Percentiles rank a stretch among this genome's conserved stretches.
Evolutionary conservation across 345 rosid genomes (phyloP).

Genomic region (Lepidium aucheri): DNA sequence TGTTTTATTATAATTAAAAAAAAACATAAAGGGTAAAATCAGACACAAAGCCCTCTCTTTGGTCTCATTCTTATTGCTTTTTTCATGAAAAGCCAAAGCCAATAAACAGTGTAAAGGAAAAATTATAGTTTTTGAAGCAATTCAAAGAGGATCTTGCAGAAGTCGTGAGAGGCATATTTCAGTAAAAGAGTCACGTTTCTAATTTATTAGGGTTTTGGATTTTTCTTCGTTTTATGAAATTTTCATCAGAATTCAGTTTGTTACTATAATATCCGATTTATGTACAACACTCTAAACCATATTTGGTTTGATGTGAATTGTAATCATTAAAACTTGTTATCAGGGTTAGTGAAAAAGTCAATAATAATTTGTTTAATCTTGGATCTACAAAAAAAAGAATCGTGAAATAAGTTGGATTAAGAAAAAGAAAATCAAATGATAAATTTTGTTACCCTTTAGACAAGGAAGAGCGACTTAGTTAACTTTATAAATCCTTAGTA

Average conservation of each 20-base stretch:
- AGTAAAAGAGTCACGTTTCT: constrained; percentile 15
- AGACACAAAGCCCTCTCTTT: constrained; percentile 25
- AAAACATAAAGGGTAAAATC: constrained; percentile 22
- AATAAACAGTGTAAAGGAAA: constrained; percentile 18
- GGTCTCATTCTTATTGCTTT: constrained; percentile 30
- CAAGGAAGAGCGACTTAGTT: constrained; percentile 17
- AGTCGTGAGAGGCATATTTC: constrained; percentile 24
- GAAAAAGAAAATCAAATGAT: background rate
- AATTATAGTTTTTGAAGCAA: background rate
- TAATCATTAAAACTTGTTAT: background rate
- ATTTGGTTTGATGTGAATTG: no score
- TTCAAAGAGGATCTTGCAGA: constrained; percentile 25
- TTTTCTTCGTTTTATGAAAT: background rate
- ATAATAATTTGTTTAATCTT: background rate
- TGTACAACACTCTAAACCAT: no score
- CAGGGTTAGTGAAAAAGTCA: background rate
- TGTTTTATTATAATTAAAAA: background rate
- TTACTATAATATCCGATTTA: background rate
- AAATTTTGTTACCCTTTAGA: constrained; percentile 10
- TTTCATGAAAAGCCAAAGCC: constrained; percentile 31
- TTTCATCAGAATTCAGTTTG: background rate
- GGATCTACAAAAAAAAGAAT: constrained; percentile 3
- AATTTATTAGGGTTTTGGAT: constrained; percentile 17
- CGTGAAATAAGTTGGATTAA: background rate
- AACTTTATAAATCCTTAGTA: constrained; percentile 15